Conservation (phyloP, 108 stramenopile genomes). For the Schizochytrium sp. region DNA sequence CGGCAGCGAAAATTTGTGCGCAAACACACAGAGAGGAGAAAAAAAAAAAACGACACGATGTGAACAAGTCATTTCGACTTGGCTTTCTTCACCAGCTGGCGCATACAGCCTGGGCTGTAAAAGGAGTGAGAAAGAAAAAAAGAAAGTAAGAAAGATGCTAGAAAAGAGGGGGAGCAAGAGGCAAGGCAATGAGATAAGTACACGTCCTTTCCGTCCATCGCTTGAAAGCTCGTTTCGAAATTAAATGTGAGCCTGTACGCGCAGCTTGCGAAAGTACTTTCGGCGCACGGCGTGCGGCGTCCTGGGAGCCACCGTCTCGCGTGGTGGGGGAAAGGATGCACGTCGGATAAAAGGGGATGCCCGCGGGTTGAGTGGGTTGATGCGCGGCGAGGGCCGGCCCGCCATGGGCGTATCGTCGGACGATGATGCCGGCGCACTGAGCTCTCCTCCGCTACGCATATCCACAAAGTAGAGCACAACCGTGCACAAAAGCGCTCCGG, state of each 20-base stretch:
- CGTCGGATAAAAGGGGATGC: background rate
- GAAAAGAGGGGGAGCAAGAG: no score
- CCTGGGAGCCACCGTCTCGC: background rate
- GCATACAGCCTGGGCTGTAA: no score
- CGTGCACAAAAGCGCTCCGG: background rate
- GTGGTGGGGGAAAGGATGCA: background rate
- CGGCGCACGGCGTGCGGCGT: slow-evolving; percentile 7
- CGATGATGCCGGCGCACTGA: background rate
- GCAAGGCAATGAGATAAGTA: no score
- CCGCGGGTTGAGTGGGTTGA: slow-evolving; percentile 10
- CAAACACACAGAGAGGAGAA: no score
- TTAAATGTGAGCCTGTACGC: slow-evolving; percentile 9
- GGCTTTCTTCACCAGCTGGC: no score
- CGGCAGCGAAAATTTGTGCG: no score
- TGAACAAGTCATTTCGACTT: no score
- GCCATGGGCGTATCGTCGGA: background rate
- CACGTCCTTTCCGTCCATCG: no score
- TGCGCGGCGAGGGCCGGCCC: background rate
- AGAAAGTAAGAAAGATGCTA: no score
- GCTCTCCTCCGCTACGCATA: background rate
- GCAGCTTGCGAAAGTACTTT: slow-evolving; percentile 18
- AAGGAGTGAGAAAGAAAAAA: no score
- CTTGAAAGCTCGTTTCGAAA: background rate
- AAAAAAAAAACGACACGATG: no score
- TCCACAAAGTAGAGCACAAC: background rate